A percentile compares a stretch with the other conserved stretches of the same genome.
phyloP scores from a whole-genome alignment of 2,329 filamentous ascomycete genomes.

The Pseudogymnoascus sp. region DNA sequence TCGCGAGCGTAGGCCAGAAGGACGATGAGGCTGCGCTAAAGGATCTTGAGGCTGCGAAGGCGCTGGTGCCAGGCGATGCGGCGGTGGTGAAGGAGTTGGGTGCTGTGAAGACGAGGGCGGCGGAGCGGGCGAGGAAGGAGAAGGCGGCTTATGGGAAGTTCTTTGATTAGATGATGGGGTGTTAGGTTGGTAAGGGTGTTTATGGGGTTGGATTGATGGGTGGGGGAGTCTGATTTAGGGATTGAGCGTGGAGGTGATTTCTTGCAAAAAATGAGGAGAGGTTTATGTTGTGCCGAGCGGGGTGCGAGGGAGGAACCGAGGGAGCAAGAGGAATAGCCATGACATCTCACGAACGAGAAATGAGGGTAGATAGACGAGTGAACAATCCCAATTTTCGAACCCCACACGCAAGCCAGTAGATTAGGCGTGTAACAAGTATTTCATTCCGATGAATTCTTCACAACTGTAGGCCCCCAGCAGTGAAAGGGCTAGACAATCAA shows the following conservation, averaged over 20 bases:
- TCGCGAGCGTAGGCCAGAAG: conserved; percentile 67
- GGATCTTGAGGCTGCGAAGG: conserved; percentile 67
- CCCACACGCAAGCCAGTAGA: too few relatives aligned
- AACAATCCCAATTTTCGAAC: neutral
- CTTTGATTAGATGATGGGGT: conserved; percentile 42
- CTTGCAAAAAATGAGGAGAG: neutral
- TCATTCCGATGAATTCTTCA: too few relatives aligned
- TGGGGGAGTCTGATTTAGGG: neutral
- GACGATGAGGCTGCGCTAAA: conserved; percentile 74
- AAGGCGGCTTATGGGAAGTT: conserved; percentile 91
- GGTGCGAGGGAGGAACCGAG: neutral
- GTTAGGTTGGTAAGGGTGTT: neutral
- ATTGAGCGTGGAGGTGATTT: neutral
- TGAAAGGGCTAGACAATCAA: too few relatives aligned
- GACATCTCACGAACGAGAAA: neutral
- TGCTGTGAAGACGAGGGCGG: conserved; percentile 66
- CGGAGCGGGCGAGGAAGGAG: conserved; percentile 72
- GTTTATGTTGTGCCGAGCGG: neutral
- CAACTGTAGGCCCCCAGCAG: too few relatives aligned
- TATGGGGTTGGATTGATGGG: neutral
- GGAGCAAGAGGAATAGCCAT: neutral
- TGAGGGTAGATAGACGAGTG: neutral
- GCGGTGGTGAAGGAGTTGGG: conserved; percentile 67
- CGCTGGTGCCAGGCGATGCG: conserved; percentile 64
- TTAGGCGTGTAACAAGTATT: too few relatives aligned